Evolutionary conservation across 108 stramenopile genomes (phyloP).

Genomic region (Discostella pseudostelligera): DNA sequence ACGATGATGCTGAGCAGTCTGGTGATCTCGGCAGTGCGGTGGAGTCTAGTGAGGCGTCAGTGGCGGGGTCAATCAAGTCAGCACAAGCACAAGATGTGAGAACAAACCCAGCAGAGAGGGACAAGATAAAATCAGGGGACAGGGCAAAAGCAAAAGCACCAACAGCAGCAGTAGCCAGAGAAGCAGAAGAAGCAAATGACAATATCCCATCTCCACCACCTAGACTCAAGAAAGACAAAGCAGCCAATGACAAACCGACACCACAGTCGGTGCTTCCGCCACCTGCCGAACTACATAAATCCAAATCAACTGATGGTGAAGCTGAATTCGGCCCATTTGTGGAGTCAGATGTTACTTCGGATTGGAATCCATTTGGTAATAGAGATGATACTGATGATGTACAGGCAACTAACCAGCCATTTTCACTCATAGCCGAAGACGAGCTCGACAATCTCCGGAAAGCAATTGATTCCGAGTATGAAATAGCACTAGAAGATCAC

Average conservation of each 20-base stretch:
- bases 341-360: slow-evolving; percentile 10
- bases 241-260: too few relatives aligned
- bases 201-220: too few relatives aligned
- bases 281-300: background rate
- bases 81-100: slow-evolving; percentile 26
- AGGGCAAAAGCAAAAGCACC: background rate
- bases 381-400: background rate
- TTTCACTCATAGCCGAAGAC: slow-evolving; percentile 8
- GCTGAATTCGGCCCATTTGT: slow-evolving; percentile 23
- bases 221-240: too few relatives aligned
- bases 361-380: slow-evolving; percentile 34
- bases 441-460: slow-evolving; percentile 61
- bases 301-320: background rate
- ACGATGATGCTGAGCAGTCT: slow-evolving; percentile 25
- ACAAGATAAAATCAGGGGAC: slow-evolving; percentile 12
- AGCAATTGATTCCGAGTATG: slow-evolving; percentile 75
- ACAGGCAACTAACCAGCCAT: background rate
- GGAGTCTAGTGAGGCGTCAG: slow-evolving; percentile 30
- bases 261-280: background rate
- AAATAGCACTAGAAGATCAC: slow-evolving; percentile 73
- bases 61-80: slow-evolving; percentile 9
- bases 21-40: slow-evolving; percentile 36
- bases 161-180: background rate
- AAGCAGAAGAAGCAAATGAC: background rate
- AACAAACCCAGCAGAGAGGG: slow-evolving; percentile 45